phyloP scores from a whole-genome alignment of 768 basidiomycete genomes.

The Tulasnella sp. region DNA sequence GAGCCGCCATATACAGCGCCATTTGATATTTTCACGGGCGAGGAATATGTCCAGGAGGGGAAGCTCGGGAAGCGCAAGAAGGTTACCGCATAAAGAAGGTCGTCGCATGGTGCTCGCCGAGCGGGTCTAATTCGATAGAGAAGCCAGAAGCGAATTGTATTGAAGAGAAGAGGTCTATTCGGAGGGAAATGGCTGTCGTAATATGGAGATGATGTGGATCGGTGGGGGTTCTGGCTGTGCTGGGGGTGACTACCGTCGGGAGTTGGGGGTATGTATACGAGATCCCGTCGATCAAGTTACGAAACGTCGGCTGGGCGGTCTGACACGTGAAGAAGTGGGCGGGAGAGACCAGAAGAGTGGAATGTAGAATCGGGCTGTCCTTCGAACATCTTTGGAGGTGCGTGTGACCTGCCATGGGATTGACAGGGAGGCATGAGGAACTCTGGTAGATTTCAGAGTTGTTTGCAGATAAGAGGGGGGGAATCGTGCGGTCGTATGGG shows the following conservation, averaged over 20 bases:
- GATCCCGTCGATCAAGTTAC: neutral
- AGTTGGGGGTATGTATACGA: neutral
- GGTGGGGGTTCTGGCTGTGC: neutral
- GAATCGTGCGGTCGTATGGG: constrained; percentile 14
- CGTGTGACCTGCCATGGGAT: neutral
- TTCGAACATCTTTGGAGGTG: neutral
- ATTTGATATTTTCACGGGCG: neutral
- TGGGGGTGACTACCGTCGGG: neutral
- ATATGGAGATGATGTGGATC: neutral
- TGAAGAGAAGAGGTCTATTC: neutral
- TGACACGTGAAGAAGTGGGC: constrained; percentile 4
- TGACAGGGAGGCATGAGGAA: too few relatives aligned
- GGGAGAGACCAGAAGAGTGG: neutral
- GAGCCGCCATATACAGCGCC: too few relatives aligned
- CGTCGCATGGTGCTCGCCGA: neutral
- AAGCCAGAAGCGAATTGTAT: neutral
- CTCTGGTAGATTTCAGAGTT: neutral
- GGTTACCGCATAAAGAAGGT: neutral
- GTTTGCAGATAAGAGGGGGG: constrained; percentile 1
- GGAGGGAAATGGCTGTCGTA: neutral
- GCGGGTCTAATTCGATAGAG: neutral
- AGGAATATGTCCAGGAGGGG: constrained; percentile 8
- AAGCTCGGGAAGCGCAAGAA: neutral
- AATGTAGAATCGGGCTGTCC: neutral
- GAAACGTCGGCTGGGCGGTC: too few relatives aligned